These are phyloP conservation scores for Symbiodinium natans DNA, from an alignment of 73 alveolate genomes.

Conservation along the genomic window DNA sequence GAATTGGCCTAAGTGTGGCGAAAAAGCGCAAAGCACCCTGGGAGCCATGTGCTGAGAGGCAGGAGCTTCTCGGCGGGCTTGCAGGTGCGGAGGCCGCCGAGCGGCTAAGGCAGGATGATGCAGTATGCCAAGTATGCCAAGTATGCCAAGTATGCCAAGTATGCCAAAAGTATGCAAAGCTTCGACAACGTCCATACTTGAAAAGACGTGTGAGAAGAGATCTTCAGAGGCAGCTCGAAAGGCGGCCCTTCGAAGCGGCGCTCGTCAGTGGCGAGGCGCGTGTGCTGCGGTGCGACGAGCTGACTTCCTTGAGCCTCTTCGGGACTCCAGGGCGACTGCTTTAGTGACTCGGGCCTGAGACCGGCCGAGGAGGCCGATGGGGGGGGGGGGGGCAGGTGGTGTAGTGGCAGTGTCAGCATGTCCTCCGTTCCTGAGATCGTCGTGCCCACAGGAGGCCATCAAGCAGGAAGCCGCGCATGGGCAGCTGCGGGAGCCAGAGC, in stretches of 20 bases:
- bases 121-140: too few relatives aligned
- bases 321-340: not conserved
- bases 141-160: too few relatives aligned
- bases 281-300: not conserved
- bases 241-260: not conserved
- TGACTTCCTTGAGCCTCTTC: not conserved
- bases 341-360: not conserved
- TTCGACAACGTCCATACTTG: not conserved
- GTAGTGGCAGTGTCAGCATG: not conserved
- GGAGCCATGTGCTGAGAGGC: not conserved
- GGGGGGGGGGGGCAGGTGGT: not conserved
- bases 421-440: not conserved
- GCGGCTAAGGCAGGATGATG: not conserved
- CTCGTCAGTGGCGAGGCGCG: not conserved
- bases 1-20: too few relatives aligned
- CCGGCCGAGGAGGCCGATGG: not conserved
- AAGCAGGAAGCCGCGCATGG: not conserved
- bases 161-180: too few relatives aligned
- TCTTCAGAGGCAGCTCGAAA: not conserved
- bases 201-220: too few relatives aligned
- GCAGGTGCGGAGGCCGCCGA: not conserved
- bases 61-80: not conserved
- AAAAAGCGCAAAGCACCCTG: not conserved
- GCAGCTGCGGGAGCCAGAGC: not conserved
- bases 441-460: not conserved